Evolutionary conservation across 2,329 filamentous ascomycete genomes (phyloP).

Genomic region (Colletotrichum cuscutae): DNA sequence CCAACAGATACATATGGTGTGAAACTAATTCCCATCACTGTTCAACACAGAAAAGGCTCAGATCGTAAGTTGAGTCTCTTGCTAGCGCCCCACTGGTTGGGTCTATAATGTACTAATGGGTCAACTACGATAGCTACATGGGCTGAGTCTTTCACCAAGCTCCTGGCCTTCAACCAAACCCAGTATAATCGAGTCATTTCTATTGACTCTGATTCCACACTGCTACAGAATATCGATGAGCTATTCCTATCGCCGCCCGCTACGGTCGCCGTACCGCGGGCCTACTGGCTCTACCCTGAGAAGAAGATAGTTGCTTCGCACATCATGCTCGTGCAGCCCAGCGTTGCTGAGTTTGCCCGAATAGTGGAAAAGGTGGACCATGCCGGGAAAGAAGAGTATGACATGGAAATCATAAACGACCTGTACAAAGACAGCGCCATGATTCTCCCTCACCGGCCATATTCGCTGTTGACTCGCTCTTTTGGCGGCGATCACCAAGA

Average conservation of each 20-base stretch:
- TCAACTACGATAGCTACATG: slow-evolving; percentile 54
- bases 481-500: slow-evolving; percentile 63
- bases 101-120: not conserved
- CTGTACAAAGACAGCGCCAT: slow-evolving; percentile 68
- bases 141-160: slow-evolving; percentile 74
- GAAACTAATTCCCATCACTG: slow-evolving; percentile 52
- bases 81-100: accelerated
- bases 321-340: slow-evolving; percentile 71
- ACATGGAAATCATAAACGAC: slow-evolving; percentile 76
- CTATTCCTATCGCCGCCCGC: slow-evolving; percentile 72
- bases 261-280: slow-evolving; percentile 72
- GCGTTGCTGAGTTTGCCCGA: slow-evolving; percentile 57
- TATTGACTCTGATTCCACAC: slow-evolving; percentile 68
- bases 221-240: slow-evolving; percentile 73
- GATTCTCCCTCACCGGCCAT: slow-evolving; percentile 71
- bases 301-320: slow-evolving; percentile 67
- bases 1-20: slow-evolving; percentile 56
- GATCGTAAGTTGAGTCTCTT: slow-evolving; percentile 45
- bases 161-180: slow-evolving; percentile 70
- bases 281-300: slow-evolving; percentile 73
- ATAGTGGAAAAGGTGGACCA: slow-evolving; percentile 40
- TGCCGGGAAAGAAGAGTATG: slow-evolving; percentile 55
- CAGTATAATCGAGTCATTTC: slow-evolving; percentile 64
- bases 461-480: slow-evolving; percentile 70
- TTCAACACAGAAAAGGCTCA: slow-evolving; percentile 48